These are phyloP conservation scores for Petunia axillaris DNA, from an alignment of 257 asterid species.

Conservation along the genomic window DNA sequence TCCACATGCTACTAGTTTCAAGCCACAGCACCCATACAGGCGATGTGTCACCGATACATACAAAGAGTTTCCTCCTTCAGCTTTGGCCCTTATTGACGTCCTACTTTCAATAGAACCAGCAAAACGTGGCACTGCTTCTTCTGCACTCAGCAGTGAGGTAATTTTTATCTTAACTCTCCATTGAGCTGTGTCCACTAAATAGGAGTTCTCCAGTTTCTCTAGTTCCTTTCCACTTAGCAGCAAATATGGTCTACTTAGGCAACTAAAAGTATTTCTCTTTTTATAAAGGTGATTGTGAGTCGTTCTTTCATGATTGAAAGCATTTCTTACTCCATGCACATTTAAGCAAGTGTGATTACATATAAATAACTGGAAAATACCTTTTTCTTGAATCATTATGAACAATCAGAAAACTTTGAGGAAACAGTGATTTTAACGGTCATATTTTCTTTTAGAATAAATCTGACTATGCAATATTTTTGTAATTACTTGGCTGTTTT, in stretches of 20 bases:
- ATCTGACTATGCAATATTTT: neutral
- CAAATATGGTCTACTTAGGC: neutral
- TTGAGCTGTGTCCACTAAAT: neutral
- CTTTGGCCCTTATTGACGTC: slow-evolving; percentile 65
- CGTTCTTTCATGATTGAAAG: slow-evolving; percentile 11
- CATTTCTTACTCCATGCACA: neutral
- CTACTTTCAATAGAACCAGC: slow-evolving; percentile 91
- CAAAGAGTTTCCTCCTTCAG: slow-evolving; percentile 76
- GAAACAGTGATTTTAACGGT: neutral
- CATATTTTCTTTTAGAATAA: neutral
- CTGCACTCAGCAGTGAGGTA: slow-evolving; percentile 84
- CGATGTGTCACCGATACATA: slow-evolving; percentile 68
- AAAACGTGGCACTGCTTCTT: slow-evolving; percentile 73
- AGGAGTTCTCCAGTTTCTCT: neutral
- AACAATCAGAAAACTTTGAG: neutral
- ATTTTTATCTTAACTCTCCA: neutral
- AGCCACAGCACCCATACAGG: slow-evolving; percentile 61
- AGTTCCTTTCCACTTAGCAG: neutral
- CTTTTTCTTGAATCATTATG: neutral
- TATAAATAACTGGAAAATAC: neutral
- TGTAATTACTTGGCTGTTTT: neutral
- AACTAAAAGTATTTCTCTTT: neutral
- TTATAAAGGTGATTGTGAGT: neutral
- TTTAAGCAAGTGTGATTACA: neutral
- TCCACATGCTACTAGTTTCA: slow-evolving; percentile 82